Evolutionary conservation across 1,284 basidiomycete species (phyloP).

Genomic region (Austroboletus novae-zelandiae): DNA sequence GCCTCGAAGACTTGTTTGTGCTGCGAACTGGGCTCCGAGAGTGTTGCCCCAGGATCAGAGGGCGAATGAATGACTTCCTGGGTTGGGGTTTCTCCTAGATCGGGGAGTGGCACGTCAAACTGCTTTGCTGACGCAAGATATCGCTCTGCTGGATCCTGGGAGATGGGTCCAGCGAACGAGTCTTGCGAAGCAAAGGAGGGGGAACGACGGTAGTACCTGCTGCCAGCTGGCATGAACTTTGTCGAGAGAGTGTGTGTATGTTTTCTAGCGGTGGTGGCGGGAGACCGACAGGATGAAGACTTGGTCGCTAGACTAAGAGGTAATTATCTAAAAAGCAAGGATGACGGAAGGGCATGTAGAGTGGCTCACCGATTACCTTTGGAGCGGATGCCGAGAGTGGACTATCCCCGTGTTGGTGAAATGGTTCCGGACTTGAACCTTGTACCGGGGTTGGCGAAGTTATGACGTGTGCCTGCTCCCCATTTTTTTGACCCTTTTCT

Average conservation of each 20-base stretch:
- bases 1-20: conserved; percentile 22
- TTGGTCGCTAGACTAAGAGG: conserved; percentile 29
- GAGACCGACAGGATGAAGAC: conserved; percentile 33
- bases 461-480: not conserved
- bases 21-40: conserved; percentile 24
- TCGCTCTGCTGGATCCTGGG: conserved; percentile 45
- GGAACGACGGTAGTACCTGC: conserved; percentile 30
- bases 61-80: conserved; percentile 26
- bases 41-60: conserved; percentile 16
- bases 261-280: conserved; percentile 4
- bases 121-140: conserved; percentile 49
- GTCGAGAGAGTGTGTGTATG: conserved; percentile 18
- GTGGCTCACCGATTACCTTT: conserved; percentile 35
- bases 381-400: conserved; percentile 26
- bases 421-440: conserved; percentile 25
- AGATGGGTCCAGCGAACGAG: conserved; percentile 54
- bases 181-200: conserved; percentile 48
- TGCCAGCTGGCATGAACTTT: conserved; percentile 22
- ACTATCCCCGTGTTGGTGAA: conserved; percentile 22
- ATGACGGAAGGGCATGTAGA: conserved; percentile 13
- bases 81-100: conserved; percentile 42
- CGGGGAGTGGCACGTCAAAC: conserved; percentile 57
- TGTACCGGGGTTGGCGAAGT: conserved; percentile 10
- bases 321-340: conserved; percentile 20
- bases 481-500: conserved; percentile 36